Evolutionary conservation across 2,329 filamentous ascomycete genomes (phyloP), one percentile per base, ranked within the genome.

Genomic region (Pseudogymnoascus destructans): DNA sequence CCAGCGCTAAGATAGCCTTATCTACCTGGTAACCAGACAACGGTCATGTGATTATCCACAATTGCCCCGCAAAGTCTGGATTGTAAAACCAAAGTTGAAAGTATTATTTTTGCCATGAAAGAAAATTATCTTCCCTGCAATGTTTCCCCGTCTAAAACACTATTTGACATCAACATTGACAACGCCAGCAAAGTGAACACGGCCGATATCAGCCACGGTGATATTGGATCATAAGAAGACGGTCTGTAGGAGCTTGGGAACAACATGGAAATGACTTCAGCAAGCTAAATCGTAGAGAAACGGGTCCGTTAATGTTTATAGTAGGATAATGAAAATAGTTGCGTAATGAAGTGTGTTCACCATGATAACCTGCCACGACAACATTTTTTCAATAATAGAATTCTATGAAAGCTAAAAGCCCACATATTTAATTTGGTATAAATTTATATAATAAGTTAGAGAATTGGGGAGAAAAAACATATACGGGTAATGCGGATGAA

Each of bases 41-140:
- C 46, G 46, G 46, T 52, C 46, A 52, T 52, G 46, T 52, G 46
- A 52, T 52, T 52, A 52, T 19, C 46, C 46, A 52, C 46, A 30
- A 4, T 46, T 52, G 46, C 46, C 46, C 46, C 46, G 46, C 46
- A 52, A 10, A 19, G 23, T 19, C 25, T 52, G 25, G 46, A 49
- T 49, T 27, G 21, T 9, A 13, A 49, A 17, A 52, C 46, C 46
- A 10, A 15, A 32, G 46, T 17, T 52, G 46, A 30, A 52, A 52
- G 46, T 52, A 52, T 52, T 25, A 52, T 30, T 30, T 42, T 19
- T 30, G 10, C 4, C 15, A 30, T 52, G 5, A 52, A 52, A 30
- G 46, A 46, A 13, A 32, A 13, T 3, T 32, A 17, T 49, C 6
- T 52, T 52, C 13, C 25, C 5, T 52, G 23, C 8, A 7, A 5